phyloP scores from a whole-genome alignment of 2,329 filamentous ascomycete species.

The Canariomyces notabilis region DNA sequence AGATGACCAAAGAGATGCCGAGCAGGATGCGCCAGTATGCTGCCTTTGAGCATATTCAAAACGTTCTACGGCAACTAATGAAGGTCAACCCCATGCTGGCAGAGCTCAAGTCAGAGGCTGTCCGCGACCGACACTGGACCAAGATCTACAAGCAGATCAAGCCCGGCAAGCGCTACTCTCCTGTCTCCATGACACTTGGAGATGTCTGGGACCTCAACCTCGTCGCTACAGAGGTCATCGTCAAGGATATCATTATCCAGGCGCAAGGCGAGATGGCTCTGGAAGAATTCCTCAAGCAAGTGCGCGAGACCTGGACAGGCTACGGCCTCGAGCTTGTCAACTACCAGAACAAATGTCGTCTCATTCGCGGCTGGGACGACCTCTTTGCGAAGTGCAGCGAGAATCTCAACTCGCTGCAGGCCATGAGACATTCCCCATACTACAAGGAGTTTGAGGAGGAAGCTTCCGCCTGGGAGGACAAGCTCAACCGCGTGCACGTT shows the following conservation, averaged over 20 bases:
- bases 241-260: slow-evolving; percentile 90
- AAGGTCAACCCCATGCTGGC: slow-evolving; percentile 86
- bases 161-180: slow-evolving; percentile 88
- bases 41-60: slow-evolving; percentile 98
- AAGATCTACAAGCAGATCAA: slow-evolving; percentile 97
- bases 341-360: slow-evolving; percentile 95
- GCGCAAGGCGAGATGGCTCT: slow-evolving; percentile 97
- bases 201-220: slow-evolving; percentile 98
- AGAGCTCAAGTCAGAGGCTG: slow-evolving; percentile 93
- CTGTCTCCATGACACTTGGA: slow-evolving; percentile 91
- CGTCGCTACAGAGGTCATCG: slow-evolving; percentile 76
- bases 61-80: slow-evolving; percentile 76
- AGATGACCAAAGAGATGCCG: slow-evolving; percentile 99
- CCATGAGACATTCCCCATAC: slow-evolving; percentile 98
- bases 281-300: slow-evolving; percentile 94
- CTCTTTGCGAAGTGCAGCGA: slow-evolving; percentile 98
- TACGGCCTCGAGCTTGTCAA: slow-evolving; percentile 92
- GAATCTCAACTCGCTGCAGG: slow-evolving; percentile 93
- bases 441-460: slow-evolving; percentile 99
- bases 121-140: slow-evolving; percentile 93
- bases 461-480: slow-evolving; percentile 94
- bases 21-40: slow-evolving; percentile 98
- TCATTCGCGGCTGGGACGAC: slow-evolving; percentile 97
- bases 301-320: slow-evolving; percentile 93
- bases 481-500: slow-evolving; percentile 93